A percentile compares a stretch with the other conserved stretches of the same genome.
phyloP scores from a whole-genome alignment of 1,284 basidiomycete genomes.

The Boletus mariae region DNA sequence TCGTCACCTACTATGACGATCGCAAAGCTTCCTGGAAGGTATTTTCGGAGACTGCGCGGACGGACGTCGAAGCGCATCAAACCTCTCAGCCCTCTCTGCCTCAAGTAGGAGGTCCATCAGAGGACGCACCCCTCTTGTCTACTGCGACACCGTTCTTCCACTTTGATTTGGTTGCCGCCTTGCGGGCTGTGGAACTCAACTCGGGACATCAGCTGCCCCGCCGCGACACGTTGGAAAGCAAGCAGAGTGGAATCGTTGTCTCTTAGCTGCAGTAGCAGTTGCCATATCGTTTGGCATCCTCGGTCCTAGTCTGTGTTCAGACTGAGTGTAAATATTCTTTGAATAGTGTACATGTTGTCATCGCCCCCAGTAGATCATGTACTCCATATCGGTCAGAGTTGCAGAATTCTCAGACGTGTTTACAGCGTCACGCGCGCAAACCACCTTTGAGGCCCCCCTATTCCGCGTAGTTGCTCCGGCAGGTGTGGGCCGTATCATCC shows the following conservation, averaged over 20 bases:
- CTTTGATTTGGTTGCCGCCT: slow-evolving; percentile 72
- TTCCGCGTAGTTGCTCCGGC: no score
- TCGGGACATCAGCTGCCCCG: slow-evolving; percentile 1
- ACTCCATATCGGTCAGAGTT: no score
- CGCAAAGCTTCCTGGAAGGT: slow-evolving; percentile 24
- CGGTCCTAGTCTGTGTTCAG: no score
- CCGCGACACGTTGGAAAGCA: slow-evolving; percentile 12
- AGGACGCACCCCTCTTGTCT: slow-evolving; percentile 43
- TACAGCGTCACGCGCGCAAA: no score
- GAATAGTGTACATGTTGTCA: background rate
- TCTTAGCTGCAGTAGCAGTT: background rate
- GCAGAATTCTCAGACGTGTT: no score
- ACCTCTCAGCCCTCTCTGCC: slow-evolving; percentile 17
- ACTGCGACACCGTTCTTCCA: slow-evolving; percentile 84
- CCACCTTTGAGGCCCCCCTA: no score
- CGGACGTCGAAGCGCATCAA: slow-evolving; percentile 39
- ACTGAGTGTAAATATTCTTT: background rate
- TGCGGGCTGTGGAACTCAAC: slow-evolving; percentile 61
- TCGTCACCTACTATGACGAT: slow-evolving; percentile 60
- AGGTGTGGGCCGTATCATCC: no score
- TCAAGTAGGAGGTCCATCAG: slow-evolving; percentile 6
- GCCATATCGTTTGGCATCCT: no score
- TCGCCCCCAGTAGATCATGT: no score
- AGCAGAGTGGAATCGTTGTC: slow-evolving; percentile 7
- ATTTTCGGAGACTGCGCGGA: slow-evolving; percentile 6